These are phyloP conservation scores for Puccinia coronata DNA, from an alignment of 1,284 basidiomycete species.

Conservation along the genomic window DNA sequence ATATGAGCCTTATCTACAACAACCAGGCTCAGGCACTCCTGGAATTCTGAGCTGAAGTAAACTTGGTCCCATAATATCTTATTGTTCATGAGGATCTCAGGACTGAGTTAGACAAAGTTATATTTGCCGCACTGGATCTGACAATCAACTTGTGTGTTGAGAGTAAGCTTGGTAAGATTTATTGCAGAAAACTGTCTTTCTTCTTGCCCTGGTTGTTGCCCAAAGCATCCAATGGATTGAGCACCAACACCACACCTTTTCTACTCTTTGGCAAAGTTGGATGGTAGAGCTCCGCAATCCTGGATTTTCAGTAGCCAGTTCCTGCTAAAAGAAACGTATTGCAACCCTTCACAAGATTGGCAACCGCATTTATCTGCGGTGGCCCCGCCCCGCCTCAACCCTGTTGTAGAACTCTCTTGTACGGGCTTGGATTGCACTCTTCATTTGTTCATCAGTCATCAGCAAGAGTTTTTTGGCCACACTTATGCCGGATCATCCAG, in stretches of 20 bases:
- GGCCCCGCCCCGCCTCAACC: background rate
- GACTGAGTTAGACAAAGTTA: background rate
- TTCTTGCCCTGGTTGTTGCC: conserved; percentile 1
- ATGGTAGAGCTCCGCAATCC: background rate
- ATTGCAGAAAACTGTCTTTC: background rate
- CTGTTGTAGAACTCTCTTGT: background rate
- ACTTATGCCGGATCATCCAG: background rate
- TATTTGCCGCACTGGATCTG: background rate
- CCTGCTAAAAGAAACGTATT: background rate
- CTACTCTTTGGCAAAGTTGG: background rate
- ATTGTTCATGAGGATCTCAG: background rate
- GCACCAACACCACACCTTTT: background rate
- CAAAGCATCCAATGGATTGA: background rate
- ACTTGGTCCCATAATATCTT: background rate
- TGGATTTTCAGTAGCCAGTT: background rate
- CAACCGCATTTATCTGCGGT: background rate
- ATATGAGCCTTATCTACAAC: background rate
- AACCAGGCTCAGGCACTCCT: background rate
- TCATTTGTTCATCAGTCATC: background rate
- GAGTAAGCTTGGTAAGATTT: conserved; percentile 8
- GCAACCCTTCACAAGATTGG: background rate
- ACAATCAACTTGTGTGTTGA: background rate
- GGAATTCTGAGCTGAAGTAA: background rate
- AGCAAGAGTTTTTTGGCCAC: background rate
- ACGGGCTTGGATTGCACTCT: background rate